Evolutionary conservation across 345 rosid genomes (phyloP), one percentile per base, ranked within the genome.

Genomic region (Eucalyptus curtisii): DNA sequence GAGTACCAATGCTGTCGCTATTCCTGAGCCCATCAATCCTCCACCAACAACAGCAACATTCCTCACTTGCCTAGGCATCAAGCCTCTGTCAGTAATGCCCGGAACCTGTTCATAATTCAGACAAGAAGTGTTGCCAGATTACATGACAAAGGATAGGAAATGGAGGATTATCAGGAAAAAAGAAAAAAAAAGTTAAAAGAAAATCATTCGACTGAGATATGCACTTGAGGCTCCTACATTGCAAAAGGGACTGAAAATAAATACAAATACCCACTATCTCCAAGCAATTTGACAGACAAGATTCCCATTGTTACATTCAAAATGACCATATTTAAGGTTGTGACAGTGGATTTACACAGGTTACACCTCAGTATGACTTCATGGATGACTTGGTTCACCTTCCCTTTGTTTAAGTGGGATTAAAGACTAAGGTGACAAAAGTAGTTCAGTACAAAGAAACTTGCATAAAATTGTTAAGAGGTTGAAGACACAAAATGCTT

Each of bases 11-110:
- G 97, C 96, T 86, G 99, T 98, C 86, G 99, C 99, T 89, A 98
- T 98, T 91, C 99, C 99, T 80, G 99, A 98, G 89, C 99, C 99
- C 99, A 98, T 98, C 57, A 96, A 93, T 88, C 99, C 99, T 81
- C 99, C 99, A 31, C 99, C 99, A 88, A 98, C 93, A 86, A 98
- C 92, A 89, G 99, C 99, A 92, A 97, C 97, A 91, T 94, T 97
- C 25, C 92, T 95, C 89, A 95, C 95, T 89, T 66, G 92, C 89
- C 98, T 94, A 19, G 99, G 99, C 86, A 48, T 89, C 91, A 97
- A 90, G 87, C 98, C 97, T 53, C 89, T 93, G 90, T 98, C 97
- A 88, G 98, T 96, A 82, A 98, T 90, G 59, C 99, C 99, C 49
- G 98, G 99, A 92, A 98, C 94, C 99, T 98, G 90, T 61, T 86